Conservation (phyloP, 306 rosid species). For the Pyrus communis region DNA sequence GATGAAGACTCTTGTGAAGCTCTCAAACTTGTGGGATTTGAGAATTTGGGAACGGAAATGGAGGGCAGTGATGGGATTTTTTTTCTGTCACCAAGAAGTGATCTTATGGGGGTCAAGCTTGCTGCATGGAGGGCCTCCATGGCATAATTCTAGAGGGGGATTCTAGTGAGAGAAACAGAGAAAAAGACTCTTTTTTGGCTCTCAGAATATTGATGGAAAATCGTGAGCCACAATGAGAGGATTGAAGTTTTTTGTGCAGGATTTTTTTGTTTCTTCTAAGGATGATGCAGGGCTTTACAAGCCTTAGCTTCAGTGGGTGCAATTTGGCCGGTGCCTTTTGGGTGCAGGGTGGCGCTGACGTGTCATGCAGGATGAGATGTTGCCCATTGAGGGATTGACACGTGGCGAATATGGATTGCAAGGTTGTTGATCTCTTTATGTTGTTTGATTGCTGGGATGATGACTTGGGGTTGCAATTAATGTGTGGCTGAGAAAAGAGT, state of each 20-base stretch:
- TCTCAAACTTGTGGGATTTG: slow-evolving; percentile 30
- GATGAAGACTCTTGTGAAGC: slow-evolving; percentile 22
- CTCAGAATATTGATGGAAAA: slow-evolving; percentile 15
- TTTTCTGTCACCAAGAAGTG: slow-evolving; percentile 58
- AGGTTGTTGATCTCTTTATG: slow-evolving; percentile 15
- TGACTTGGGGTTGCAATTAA: neutral
- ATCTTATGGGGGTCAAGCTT: slow-evolving; percentile 56
- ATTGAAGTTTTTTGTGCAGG: slow-evolving; percentile 1
- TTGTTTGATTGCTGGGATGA: neutral
- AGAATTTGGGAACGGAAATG: slow-evolving; percentile 30
- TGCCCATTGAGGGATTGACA: slow-evolving; percentile 19
- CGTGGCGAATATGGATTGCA: slow-evolving; percentile 29
- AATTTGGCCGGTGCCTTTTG: slow-evolving; percentile 8
- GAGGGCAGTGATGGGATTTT: slow-evolving; percentile 33
- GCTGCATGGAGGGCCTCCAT: slow-evolving; percentile 98
- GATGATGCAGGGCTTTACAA: slow-evolving; percentile 18
- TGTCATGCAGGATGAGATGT: slow-evolving; percentile 24
- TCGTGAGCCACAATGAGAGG: slow-evolving; percentile 23
- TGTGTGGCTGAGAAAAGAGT: slow-evolving; percentile 41
- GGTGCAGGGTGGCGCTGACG: slow-evolving; percentile 24
- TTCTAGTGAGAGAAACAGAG: neutral
- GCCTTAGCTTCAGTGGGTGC: slow-evolving; percentile 22
- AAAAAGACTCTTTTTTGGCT: slow-evolving; percentile 3
- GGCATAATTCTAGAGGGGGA: slow-evolving; percentile 38
- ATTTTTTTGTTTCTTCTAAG: neutral